Percentiles rank a stretch among this genome's conserved stretches.
Conservation (phyloP, 352 stramenopile genomes). For the Phytophthora agathidicida region DNA sequence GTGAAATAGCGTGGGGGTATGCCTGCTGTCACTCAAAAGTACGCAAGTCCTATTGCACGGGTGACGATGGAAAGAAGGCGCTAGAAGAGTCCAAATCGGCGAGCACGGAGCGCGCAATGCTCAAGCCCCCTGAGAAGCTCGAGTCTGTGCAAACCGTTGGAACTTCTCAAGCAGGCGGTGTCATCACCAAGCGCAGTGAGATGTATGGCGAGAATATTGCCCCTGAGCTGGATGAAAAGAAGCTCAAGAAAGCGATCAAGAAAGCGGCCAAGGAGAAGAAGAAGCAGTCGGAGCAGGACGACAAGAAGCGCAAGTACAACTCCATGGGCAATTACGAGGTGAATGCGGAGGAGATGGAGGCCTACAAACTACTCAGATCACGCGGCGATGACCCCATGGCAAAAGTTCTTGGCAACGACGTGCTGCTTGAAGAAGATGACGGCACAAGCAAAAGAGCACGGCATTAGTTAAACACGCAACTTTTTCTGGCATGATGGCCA, state of each 20-base stretch:
- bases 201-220: slow-evolving; percentile 92
- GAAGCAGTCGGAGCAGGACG: slow-evolving; percentile 51
- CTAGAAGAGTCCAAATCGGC: slow-evolving; percentile 80
- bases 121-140: slow-evolving; percentile 36
- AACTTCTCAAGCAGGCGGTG: slow-evolving; percentile 19
- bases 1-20: slow-evolving; percentile 97
- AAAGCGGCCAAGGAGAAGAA: slow-evolving; percentile 73
- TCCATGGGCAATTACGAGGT: slow-evolving; percentile 91
- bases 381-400: slow-evolving; percentile 93
- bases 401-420: slow-evolving; percentile 80
- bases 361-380: slow-evolving; percentile 92
- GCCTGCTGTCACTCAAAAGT: slow-evolving; percentile 96
- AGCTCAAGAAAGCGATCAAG: slow-evolving; percentile 87
- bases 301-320: slow-evolving; percentile 96
- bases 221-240: slow-evolving; percentile 77
- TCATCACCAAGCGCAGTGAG: slow-evolving; percentile 71
- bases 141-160: slow-evolving; percentile 18
- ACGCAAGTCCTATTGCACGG: slow-evolving; percentile 96
- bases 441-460: slow-evolving; percentile 29
- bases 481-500: slow-evolving; percentile 35
- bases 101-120: slow-evolving; percentile 58
- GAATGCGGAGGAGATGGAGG: slow-evolving; percentile 96
- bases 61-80: slow-evolving; percentile 91
- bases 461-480: slow-evolving; percentile 35
- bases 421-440: slow-evolving; percentile 48